A percentile compares a stretch with the other conserved stretches of the same genome.
Evolutionary conservation across 768 basidiomycete genomes (phyloP).

Genomic region (Russula sp.): DNA sequence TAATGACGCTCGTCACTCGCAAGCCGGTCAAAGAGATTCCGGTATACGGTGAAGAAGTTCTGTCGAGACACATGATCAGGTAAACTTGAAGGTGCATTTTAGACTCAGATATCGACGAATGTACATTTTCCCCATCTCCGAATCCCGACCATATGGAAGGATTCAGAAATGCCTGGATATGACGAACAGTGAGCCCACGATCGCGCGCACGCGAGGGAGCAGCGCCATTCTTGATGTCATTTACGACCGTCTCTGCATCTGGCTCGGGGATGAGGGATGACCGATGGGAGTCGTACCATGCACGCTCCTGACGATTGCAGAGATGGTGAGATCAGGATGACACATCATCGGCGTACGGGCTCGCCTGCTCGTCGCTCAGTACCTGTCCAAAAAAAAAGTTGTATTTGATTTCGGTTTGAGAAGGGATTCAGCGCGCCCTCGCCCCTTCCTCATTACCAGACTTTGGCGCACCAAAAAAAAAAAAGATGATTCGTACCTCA

Average conservation of each 20-base stretch:
- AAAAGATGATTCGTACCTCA: conserved; percentile 50
- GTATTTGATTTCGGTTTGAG: background rate
- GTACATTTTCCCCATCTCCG: conserved; percentile 55
- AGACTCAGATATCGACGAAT: conserved; percentile 22
- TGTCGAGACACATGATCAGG: conserved; percentile 29
- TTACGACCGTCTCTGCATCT: conserved; percentile 77
- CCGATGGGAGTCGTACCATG: conserved; percentile 95
- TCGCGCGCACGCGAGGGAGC: conserved; percentile 48
- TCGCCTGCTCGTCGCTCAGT: conserved; percentile 89
- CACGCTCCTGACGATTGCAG: conserved; percentile 63
- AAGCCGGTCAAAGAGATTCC: conserved; percentile 77
- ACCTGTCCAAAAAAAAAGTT: conserved; percentile 41
- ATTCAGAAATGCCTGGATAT: conserved; percentile 82
- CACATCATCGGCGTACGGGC: conserved; percentile 20
- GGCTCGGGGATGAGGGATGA: conserved; percentile 72
- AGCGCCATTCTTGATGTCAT: conserved; percentile 71
- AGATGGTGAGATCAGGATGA: background rate
- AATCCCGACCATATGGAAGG: conserved; percentile 56
- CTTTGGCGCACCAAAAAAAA: background rate
- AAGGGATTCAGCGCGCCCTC: background rate
- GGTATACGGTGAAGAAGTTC: conserved; percentile 89
- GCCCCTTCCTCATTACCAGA: background rate
- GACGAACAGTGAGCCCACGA: conserved; percentile 71
- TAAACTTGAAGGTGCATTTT: background rate
- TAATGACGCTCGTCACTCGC: conserved; percentile 67